Percentiles rank a stretch among this genome's conserved stretches.
These are phyloP conservation scores for Ramaria sp. DNA, from an alignment of 768 basidiomycete species.

Conservation along the genomic window DNA sequence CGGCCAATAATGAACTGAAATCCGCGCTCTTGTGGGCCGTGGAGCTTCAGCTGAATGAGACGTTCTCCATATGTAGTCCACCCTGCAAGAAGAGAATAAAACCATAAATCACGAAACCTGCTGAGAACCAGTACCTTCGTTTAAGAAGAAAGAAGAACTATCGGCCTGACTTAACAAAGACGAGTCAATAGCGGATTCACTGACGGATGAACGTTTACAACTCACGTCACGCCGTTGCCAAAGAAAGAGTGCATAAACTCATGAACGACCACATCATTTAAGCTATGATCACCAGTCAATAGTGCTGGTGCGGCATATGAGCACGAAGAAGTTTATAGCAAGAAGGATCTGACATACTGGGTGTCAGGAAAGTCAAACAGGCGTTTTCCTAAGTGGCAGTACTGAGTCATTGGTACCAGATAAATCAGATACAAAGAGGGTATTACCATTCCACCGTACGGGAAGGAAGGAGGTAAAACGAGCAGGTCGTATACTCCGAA, in stretches of 20 bases:
- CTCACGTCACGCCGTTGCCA: constrained; percentile 79
- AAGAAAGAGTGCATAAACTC: constrained; percentile 86
- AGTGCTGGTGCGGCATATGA: constrained; percentile 37
- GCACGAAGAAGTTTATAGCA: neutral
- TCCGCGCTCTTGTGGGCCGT: constrained; percentile 66
- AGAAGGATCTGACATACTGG: constrained; percentile 37
- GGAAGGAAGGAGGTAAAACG: constrained; percentile 85
- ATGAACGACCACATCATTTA: constrained; percentile 86
- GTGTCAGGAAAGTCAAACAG: constrained; percentile 80
- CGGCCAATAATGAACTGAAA: constrained; percentile 73
- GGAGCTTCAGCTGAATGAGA: constrained; percentile 54
- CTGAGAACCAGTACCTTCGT: constrained; percentile 36
- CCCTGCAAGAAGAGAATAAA: constrained; percentile 20
- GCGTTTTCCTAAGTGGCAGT: constrained; percentile 63
- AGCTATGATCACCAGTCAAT: constrained; percentile 73
- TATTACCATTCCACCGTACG: constrained; percentile 78
- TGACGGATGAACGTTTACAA: constrained; percentile 23
- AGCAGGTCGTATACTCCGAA: constrained; percentile 88
- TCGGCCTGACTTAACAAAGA: constrained; percentile 43
- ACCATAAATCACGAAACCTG: neutral
- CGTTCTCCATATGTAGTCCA: constrained; percentile 94
- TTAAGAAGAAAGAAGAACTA: constrained; percentile 79
- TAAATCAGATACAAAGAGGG: neutral
- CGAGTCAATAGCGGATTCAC: constrained; percentile 62
- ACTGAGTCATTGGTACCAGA: neutral